A percentile compares a stretch with the other conserved stretches of the same genome.
phyloP scores from a whole-genome alignment of 257 asterid species.

The Misopates orontium region DNA sequence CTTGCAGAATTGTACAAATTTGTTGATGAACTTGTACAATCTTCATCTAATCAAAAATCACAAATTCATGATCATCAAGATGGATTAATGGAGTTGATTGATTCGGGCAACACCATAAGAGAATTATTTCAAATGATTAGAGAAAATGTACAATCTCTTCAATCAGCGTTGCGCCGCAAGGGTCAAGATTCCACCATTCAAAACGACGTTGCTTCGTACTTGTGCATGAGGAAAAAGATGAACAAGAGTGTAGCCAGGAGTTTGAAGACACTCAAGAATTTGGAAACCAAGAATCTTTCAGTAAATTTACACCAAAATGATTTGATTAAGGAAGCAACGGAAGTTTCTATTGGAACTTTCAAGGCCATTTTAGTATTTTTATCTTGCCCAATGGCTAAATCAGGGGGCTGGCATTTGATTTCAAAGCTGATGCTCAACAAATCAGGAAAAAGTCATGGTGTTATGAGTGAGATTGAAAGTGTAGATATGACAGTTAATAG shows the following conservation, averaged over 20 bases:
- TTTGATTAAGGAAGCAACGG: conserved; percentile 21
- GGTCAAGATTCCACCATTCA: conserved; percentile 43
- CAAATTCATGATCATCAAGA: conserved; percentile 27
- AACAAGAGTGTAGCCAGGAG: conserved; percentile 45
- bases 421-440: conserved; percentile 39
- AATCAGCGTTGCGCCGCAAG: conserved; percentile 70
- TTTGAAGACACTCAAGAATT: conserved; percentile 49
- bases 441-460: conserved; percentile 6
- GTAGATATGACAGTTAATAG: conserved; percentile 27
- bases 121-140: conserved; percentile 43
- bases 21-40: conserved; percentile 33
- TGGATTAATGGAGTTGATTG: conserved; percentile 57
- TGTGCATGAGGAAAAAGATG: conserved; percentile 46
- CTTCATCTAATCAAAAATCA: conserved; percentile 25
- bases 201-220: conserved; percentile 37
- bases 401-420: conserved; percentile 36
- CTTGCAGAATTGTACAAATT: conserved; percentile 50
- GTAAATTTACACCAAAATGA: conserved; percentile 2
- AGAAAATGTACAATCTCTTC: conserved; percentile 50
- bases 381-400: conserved; percentile 19
- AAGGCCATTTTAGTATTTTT: conserved; percentile 31
- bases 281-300: conserved; percentile 34
- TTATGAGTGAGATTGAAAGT: conserved; percentile 36
- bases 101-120: conserved; percentile 49
- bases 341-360: conserved; percentile 24